Base-by-base conservation (phyloP, 257 asterid genomes). In the Gentiana macrophylla region DNA sequence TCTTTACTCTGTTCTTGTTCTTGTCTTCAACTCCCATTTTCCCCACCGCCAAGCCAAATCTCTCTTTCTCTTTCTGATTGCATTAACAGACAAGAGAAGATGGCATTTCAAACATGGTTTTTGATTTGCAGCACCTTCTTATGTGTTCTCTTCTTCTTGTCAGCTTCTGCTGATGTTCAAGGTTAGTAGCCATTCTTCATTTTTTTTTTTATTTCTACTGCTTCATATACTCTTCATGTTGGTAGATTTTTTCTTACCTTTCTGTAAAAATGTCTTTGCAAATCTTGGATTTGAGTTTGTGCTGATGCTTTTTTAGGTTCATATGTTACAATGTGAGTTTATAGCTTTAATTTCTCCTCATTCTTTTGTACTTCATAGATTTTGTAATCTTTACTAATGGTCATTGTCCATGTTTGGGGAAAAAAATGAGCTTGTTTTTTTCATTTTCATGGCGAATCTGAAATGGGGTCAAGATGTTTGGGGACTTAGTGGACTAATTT, bases 111-210 rank as follows among this genome's bases (percentile, higher is more conserved):
- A 49, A 35, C 50, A 41, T 68, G 73, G 75, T 4, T 48, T 6
- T 7, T 57, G 61, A 35, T 60, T 32, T 35, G 65, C 34, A 61
- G 59, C 52, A 24, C 24, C 9, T 41, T 41, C 46, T 41, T 41
- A 10, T 41, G 46, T 41, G 64, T 68, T 77, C 32, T 68, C 67
- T 13, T 69, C 67, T 71, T 65, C 67, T 34, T 62, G 53, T 73
- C 83, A 52, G 79, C 80, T 67, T 53, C 70, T 56, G 77, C 84
- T 53, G 49, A 47, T 48, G 52, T 54, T 54, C 71, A 60, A 13
- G 49, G 71, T 66, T 47, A 59, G 37, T 6, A 24, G 24, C 24
- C 24, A 24, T 24, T 24, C 24, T 24, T 24, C 24, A 24, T 15
- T 15, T 15, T 15, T 15, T 15, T 60, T 37, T 55, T 54, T 32